Evolutionary conservation across 176 grass and related monocot species (phyloP), one percentile per base, ranked within the genome.

Genomic region (Triticum timopheevii): DNA sequence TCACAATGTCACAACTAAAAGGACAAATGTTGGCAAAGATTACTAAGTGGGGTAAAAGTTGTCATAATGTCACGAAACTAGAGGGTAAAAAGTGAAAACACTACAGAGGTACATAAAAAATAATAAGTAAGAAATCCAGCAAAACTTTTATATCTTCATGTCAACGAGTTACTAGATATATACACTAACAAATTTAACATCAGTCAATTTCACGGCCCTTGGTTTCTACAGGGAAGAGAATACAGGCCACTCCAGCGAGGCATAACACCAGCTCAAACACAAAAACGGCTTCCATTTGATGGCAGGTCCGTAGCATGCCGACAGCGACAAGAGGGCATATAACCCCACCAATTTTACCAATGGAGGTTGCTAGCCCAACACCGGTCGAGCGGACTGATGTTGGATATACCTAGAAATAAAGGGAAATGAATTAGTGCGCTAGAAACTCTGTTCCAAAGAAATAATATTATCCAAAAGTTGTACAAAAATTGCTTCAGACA

Each of bases 171-270:
- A 9, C 25, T 54, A 23, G 54, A 30, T 24, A 16, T 58, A 24
- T 63, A 63, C n/a, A 63, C 9, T 9, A 34, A 59, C 24, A 24
- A 24, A 24, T 35, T 63, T 40, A 35, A 5, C 23, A 70, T 94
- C 89, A 84, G 33, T 87, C 40, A 61, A 84, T 81, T 35, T 45
- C 84, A 8, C 86, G 88, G 45, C 95, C 90, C 40, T 83, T 97
- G 25, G 95, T 97, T 61, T 94, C 92, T 2, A 94, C 65, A 38
- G 94, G 87, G 86, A 97, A 90, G 72, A 94, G 78, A 12, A 86
- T 70, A 24, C 76, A 82, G 3, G 92, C 83, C 47, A 92, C 30
- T 61, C 88, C 94, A 13, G 94, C 88, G 1, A 90, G 68, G 31
- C 88, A 84, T 44, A 94, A 45, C n/a, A 94, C 86, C n/a, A 92